These are phyloP conservation scores for Ustilago xerochloae DNA, from an alignment of 1,284 basidiomycete genomes.

Conservation along the genomic window DNA sequence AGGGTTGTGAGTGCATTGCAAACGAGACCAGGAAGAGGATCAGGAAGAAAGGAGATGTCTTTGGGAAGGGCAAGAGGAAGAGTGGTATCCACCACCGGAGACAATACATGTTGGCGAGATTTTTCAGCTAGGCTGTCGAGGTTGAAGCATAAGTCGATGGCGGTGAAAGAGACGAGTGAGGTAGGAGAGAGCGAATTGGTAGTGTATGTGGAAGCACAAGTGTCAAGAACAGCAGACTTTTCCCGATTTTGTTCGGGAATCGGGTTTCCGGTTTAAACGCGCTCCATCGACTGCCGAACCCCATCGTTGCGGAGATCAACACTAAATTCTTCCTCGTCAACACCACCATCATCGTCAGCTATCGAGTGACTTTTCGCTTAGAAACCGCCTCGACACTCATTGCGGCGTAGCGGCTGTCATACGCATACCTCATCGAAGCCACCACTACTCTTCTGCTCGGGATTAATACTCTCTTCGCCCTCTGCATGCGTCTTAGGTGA, in stretches of 20 bases:
- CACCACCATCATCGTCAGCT: slow-evolving; percentile 19
- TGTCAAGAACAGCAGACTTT: too few relatives aligned
- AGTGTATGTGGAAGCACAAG: too few relatives aligned
- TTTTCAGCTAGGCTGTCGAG: background rate
- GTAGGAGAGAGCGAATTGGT: background rate
- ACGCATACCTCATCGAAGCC: background rate
- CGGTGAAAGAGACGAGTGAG: background rate
- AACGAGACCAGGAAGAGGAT: slow-evolving; percentile 60
- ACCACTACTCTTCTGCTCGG: background rate
- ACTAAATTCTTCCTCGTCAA: slow-evolving; percentile 15
- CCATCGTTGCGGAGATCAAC: slow-evolving; percentile 29
- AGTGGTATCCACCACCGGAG: slow-evolving; percentile 64
- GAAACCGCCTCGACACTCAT: background rate
- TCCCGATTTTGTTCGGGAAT: background rate
- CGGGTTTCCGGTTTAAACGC: slow-evolving; percentile 18
- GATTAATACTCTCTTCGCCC: background rate
- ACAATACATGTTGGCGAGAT: slow-evolving; percentile 50
- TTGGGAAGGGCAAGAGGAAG: slow-evolving; percentile 61
- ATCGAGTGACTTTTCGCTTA: background rate
- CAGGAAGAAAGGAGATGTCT: slow-evolving; percentile 55
- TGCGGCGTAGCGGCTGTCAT: background rate
- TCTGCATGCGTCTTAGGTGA: background rate
- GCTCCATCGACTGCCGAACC: slow-evolving; percentile 5
- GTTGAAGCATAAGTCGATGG: background rate
- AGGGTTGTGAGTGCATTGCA: slow-evolving; percentile 58